Evolutionary conservation across 2,329 filamentous ascomycete species (phyloP).

Genomic region (Exserohilum rostratum): DNA sequence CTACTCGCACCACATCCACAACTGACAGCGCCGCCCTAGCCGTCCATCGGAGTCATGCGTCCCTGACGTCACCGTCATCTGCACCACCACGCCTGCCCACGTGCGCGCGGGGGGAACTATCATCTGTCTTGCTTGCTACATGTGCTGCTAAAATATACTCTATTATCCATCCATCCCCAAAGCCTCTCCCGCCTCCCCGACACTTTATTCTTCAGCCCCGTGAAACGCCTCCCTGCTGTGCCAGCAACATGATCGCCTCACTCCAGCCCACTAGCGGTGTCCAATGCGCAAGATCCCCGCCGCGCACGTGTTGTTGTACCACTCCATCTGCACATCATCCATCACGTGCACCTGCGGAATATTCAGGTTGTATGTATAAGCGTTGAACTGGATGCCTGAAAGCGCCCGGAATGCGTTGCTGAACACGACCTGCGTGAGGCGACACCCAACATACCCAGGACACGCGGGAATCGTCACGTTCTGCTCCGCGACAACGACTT

Average conservation of each 20-base stretch:
- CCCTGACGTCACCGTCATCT: slow-evolving; percentile 18
- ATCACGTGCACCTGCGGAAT: slow-evolving; percentile 54
- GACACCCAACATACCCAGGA: slow-evolving; percentile 45
- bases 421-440: slow-evolving; percentile 49
- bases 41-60: slow-evolving; percentile 21
- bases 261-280: slow-evolving; percentile 30
- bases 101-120: neutral
- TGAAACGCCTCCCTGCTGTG: no score
- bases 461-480: slow-evolving; percentile 53
- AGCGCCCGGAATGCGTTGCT: slow-evolving; percentile 48
- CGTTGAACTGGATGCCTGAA: slow-evolving; percentile 57
- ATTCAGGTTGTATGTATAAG: slow-evolving; percentile 48
- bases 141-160: slow-evolving; percentile 10
- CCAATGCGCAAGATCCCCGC: slow-evolving; percentile 50
- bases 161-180: slow-evolving; percentile 5
- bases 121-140: slow-evolving; percentile 3
- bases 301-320: slow-evolving; percentile 58
- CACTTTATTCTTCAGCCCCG: no score
- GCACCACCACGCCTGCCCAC: slow-evolving; percentile 7
- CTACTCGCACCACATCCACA: no score
- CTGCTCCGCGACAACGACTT: slow-evolving; percentile 46
- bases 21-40: no score
- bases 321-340: slow-evolving; percentile 56
- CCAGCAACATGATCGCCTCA: neutral
- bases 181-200: no score